Evolutionary conservation across 1,139 yeast genomes (phyloP), one percentile per base, ranked within the genome.

Genomic region (Suhomyces taliae): DNA sequence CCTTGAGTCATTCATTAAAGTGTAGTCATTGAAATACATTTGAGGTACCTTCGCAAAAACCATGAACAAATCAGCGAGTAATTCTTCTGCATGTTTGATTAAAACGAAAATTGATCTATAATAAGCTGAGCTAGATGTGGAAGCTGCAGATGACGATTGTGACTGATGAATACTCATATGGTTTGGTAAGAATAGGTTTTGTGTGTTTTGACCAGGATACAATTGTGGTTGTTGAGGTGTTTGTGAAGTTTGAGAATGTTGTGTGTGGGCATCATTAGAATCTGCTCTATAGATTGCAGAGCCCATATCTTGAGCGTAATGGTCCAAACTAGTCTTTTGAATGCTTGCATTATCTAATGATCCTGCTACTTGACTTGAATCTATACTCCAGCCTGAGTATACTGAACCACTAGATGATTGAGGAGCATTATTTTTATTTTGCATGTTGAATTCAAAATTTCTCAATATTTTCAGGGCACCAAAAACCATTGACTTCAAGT

Each of bases 31-130:
- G 49, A 69, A 72, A 54, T 69, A 74, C 24, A 67, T 54, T 24
- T 68, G 66, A 1, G 78, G 76, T 1, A 65, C 65, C 0, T 67
- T 61, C 8, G 58, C 56, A 52, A 73, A 74, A 6, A 73, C 61
- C n/a, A 57, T 48, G 49, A 73, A 69, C n/a, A 71, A 54, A 45
- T 70, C 74, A 1, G 75, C 52, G 32, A 74, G 56, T 37, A 71
- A 57, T 19, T 45, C 52, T 39, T 51, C 54, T 3, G 50, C 44
- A 11, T 46, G 42, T n/a, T 27, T 29, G 2, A 49, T 46, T 26
- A 51, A 36, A 12, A 39, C 41, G 27, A 33, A 39, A 8, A 32
- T 36, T 7, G 41, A 37, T 12, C 46, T 39, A 24, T 35, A 41
- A 9, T 49, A 43, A 3, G 39, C 9, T 4, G 47, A 35, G n/a